Conservation (phyloP, 192 early-diverging fungal genomes). For the Gonapodya prolifera region DNA sequence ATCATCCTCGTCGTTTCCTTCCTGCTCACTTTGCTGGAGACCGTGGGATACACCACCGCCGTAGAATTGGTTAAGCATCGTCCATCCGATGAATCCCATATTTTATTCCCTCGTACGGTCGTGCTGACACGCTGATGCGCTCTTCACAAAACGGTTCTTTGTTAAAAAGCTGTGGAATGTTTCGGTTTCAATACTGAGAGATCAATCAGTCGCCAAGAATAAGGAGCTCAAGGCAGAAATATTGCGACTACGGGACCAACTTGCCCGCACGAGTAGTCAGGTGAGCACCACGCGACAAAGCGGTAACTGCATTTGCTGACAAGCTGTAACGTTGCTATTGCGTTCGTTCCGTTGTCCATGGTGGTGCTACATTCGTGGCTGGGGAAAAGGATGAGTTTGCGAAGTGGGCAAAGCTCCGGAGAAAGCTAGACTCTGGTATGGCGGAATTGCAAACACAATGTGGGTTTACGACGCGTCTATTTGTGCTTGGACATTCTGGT, state of each 20-base stretch:
- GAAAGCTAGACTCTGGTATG: constrained; percentile 59
- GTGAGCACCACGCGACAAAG: too few species aligned
- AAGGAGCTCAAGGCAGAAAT: constrained; percentile 46
- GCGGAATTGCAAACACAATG: constrained; percentile 54
- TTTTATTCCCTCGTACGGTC: neutral
- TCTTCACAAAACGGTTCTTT: too few species aligned
- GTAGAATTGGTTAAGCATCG: neutral
- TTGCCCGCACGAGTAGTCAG: constrained; percentile 56
- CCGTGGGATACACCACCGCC: neutral
- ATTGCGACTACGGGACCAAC: constrained; percentile 44
- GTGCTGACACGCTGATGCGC: too few species aligned
- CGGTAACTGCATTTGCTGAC: too few species aligned
- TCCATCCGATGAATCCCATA: neutral
- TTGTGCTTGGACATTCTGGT: neutral
- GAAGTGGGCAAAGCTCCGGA: constrained; percentile 77
- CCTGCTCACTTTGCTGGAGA: neutral
- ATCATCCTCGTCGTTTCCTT: neutral
- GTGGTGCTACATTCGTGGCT: too few species aligned
- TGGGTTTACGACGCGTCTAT: constrained; percentile 16
- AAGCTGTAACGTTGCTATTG: too few species aligned
- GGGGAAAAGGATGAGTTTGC: constrained; percentile 83
- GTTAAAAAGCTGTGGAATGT: too few species aligned
- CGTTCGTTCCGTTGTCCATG: too few species aligned
- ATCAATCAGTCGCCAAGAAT: constrained; percentile 47
- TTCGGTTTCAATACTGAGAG: too few species aligned